Percentiles rank a stretch among this genome's conserved stretches.
Evolutionary conservation across 2,329 filamentous ascomycete genomes (phyloP).

Genomic region (Trichophyton simii): DNA sequence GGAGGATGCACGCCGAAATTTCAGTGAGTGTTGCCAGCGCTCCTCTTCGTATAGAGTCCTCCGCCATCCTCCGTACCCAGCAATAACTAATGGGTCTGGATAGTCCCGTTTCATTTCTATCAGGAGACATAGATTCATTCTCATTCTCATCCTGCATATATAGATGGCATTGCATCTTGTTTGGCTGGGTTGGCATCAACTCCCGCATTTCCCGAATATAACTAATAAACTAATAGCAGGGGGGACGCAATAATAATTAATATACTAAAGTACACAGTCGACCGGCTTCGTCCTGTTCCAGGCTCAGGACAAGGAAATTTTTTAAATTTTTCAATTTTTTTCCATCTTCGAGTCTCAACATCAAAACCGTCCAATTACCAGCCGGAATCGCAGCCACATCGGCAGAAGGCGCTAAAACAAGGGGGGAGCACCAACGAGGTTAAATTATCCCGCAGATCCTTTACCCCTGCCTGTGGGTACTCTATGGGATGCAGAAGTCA

Average conservation of each 20-base stretch:
- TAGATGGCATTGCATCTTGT: neutral
- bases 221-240: neutral
- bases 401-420: neutral
- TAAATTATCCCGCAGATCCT: neutral
- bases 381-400: neutral
- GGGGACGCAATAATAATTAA: neutral
- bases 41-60: neutral
- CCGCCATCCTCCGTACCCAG: too few species aligned
- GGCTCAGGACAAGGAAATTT: neutral
- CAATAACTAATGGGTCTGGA: too few species aligned
- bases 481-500: neutral
- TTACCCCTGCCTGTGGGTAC: neutral
- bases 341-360: neutral
- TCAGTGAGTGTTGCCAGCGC: neutral
- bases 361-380: neutral
- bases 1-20: too few species aligned
- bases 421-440: neutral
- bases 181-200: neutral
- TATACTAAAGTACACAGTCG: neutral
- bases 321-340: neutral
- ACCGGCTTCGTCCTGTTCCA: neutral
- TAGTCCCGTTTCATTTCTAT: too few species aligned
- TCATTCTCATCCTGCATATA: neutral
- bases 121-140: neutral
- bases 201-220: neutral